Evolutionary conservation across 2,329 filamentous ascomycete genomes (phyloP), one percentile per base, ranked within the genome.

Genomic region (Sporothrix curviconia): DNA sequence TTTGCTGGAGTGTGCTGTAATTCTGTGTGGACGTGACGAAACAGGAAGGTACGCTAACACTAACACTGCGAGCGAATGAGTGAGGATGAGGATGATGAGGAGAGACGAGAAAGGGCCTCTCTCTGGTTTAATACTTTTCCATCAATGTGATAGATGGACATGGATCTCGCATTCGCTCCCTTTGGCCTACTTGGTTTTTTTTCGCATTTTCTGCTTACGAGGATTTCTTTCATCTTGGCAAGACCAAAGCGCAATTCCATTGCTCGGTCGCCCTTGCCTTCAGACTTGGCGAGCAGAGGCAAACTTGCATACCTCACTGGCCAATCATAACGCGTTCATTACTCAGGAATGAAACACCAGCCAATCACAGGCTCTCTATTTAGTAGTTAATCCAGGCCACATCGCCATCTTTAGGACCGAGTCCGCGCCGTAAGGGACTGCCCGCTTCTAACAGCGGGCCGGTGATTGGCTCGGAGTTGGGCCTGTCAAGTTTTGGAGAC

Each of bases 21-120:
- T n/a, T n/a, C n/a, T n/a, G n/a, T n/a, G n/a, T n/a, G n/a, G n/a
- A 40, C 25, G 44, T 47, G 53, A 59, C 59, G 30, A 61, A 61
- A 55, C 9, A 50, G 59, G 57, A 61, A 59, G 55, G 57, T 59
- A 57, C 59, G 59, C 59, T 61, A 61, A 49, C 54, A 59, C 57
- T 61, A 59, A 61, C 57, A 61, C 53, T n/a, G n/a, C n/a, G 28
- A 52, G n/a, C 22, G 7, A 25, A 43, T n/a, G 34, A 28, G 15
- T 28, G 43, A 32, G 28, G 28, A 32, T 46, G 22, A 37, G 40
- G 47, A 22, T 7, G 37, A 32, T 28, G 14, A 3, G n/a, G n/a
- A 47, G 15, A 28, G 28, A 52, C 44, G 39, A 34, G 19, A 36
- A 43, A 42, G 11, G 24, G 24, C 7, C 44, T n/a, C n/a, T n/a